Base-by-base conservation (phyloP, 495 filamentous ascomycete species). In the Parmelia sp. region DNA sequence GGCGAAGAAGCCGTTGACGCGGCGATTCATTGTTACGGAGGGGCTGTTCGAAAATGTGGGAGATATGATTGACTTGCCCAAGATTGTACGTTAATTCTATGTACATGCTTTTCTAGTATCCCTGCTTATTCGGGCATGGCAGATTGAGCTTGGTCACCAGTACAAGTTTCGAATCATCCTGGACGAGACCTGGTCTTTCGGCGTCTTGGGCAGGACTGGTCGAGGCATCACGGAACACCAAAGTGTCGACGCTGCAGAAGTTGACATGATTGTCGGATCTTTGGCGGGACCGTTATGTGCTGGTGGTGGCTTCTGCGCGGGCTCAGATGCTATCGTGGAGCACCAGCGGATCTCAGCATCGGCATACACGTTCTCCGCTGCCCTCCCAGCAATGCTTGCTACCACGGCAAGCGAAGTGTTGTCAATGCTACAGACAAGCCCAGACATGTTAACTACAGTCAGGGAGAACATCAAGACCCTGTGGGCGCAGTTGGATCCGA, bases 101-200 rank as follows among this genome's bases (percentile, higher is more conserved):
- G 15, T n/a, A 40, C 29, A 60, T 33, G 45, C 25, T n/a, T n/a
- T 47, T 25, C 33, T 33, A 27, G 49, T 47, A 11, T 19, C 14
- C 49, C 4, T 53, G 39, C 39, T 66, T 17, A 63, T 60, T 27
- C 35, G 21, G 33, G 27, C 53, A n/a, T 25, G 58, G 21, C 69
- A 91, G 88, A 82, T 97, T 39, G 95, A 96, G 71, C 80, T 97
- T 68, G 94, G 95, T 74, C 83, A 90, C 65, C 87, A 88, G 71
- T 96, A 96, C 81, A 98, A 96, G 78, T 97, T 96, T 81, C 91
- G 94, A 66, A 82, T 98, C 39, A 95, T 97, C 64, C 86, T 98
- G 25, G 94, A 98, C 74, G 94, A 98, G 77, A 96, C 92, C 8
- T 94, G 90, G 85, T 96, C 91, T 5, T 98, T 96, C 73, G 95